phyloP scores from a whole-genome alignment of 257 asterid genomes.

The Ilex aquifolium region DNA sequence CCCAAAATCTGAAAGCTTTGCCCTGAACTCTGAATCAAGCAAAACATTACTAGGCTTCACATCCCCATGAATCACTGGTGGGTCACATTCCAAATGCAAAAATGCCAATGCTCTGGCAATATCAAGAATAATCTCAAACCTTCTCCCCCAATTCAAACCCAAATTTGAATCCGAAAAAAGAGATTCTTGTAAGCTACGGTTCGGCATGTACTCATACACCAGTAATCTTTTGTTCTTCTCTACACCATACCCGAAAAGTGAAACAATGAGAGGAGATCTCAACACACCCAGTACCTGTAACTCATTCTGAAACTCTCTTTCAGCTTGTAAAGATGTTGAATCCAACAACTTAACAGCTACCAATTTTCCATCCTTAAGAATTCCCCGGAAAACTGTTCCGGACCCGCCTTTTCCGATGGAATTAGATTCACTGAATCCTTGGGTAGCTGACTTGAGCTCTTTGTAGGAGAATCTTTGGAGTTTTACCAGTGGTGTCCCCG shows the following conservation, averaged over 20 bases:
- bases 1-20: conserved; percentile 97
- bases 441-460: conserved; percentile 72
- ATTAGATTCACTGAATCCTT: conserved; percentile 51
- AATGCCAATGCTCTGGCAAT: conserved; percentile 76
- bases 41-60: conserved; percentile 96
- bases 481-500: conserved; percentile 46
- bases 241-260: conserved; percentile 77
- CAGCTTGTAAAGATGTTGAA: conserved; percentile 57
- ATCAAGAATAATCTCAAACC: conserved; percentile 64
- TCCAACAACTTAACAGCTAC: conserved; percentile 81
- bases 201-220: conserved; percentile 94
- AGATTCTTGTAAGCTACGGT: conserved; percentile 76
- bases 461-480: conserved; percentile 69
- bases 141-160: conserved; percentile 63
- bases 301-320: conserved; percentile 89
- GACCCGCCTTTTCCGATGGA: conserved; percentile 96
- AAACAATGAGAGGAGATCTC: conserved; percentile 51
- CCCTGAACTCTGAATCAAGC: conserved; percentile 69
- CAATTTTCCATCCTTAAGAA: conserved; percentile 61
- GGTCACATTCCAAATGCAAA: conserved; percentile 86
- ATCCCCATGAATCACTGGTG: conserved; percentile 95
- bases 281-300: conserved; percentile 74
- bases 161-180: conserved; percentile 51
- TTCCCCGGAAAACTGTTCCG: conserved; percentile 77
- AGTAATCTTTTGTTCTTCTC: conserved; percentile 56